Evolutionary conservation across 2,329 filamentous ascomycete genomes (phyloP).

Genomic region (Xylaria sp.): DNA sequence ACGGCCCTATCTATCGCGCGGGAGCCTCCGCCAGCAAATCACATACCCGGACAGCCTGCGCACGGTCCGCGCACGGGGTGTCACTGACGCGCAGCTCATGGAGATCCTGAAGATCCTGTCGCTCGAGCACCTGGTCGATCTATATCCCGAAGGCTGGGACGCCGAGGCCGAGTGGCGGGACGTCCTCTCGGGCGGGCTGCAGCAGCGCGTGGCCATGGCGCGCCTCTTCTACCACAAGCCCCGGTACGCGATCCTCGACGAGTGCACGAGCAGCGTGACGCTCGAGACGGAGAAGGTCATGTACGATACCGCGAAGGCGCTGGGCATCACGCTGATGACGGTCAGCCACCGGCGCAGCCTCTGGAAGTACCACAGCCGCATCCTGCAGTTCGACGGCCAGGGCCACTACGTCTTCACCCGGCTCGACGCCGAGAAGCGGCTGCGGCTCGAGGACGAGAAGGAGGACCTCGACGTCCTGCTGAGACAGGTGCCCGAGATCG

Average conservation of each 20-base stretch:
- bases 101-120: conserved; percentile 77
- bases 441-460: conserved; percentile 92
- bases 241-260: conserved; percentile 92
- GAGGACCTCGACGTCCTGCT: conserved; percentile 89
- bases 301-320: conserved; percentile 92
- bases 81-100: conserved; percentile 80
- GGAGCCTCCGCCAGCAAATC: conserved; percentile 92
- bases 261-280: conserved; percentile 95
- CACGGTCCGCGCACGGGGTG: conserved; percentile 81
- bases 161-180: conserved; percentile 97
- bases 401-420: conserved; percentile 88
- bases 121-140: conserved; percentile 79
- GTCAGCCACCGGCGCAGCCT: conserved; percentile 88
- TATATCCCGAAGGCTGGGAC: conserved; percentile 81
- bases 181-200: conserved; percentile 85
- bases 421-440: conserved; percentile 82
- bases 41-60: conserved; percentile 91
- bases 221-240: conserved; percentile 91
- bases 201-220: conserved; percentile 97
- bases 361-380: conserved; percentile 95
- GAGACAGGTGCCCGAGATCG: conserved; percentile 82
- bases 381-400: conserved; percentile 95
- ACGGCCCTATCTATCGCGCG: conserved; percentile 87
- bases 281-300: conserved; percentile 92
- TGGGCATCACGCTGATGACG: conserved; percentile 96